Conservation (phyloP, 73 alveolate genomes). For the Durusdinium trenchii region DNA sequence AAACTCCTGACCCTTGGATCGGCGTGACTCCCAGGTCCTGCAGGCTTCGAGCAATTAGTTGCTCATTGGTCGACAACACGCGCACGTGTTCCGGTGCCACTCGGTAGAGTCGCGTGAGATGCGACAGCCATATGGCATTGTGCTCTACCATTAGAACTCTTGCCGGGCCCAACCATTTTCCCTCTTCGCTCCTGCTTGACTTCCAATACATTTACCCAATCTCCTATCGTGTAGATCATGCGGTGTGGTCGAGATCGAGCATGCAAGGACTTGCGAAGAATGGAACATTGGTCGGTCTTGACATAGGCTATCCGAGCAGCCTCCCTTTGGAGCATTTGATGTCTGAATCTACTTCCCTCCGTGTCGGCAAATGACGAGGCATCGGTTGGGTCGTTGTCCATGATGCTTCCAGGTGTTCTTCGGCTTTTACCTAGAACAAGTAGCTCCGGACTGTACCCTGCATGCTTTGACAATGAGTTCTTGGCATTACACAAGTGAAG, state of each 20-base stretch:
- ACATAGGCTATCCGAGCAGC: neutral
- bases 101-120: neutral
- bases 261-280: neutral
- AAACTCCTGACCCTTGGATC: neutral
- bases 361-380: neutral
- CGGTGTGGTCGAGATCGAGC: neutral
- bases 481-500: too few relatives aligned
- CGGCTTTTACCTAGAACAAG: slow-evolving; percentile 11
- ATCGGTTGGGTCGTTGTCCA: neutral
- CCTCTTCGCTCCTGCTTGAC: neutral
- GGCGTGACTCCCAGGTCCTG: too few relatives aligned
- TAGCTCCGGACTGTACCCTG: slow-evolving; percentile 1
- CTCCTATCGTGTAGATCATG: neutral
- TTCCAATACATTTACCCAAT: neutral
- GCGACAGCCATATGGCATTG: neutral
- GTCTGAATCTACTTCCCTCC: neutral
- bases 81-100: slow-evolving; percentile 16
- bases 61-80: neutral
- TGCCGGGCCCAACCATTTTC: neutral
- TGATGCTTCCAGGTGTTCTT: neutral
- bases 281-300: neutral
- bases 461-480: neutral
- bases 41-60: too few relatives aligned
- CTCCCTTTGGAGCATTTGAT: neutral
- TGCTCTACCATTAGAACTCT: neutral